Base-by-base conservation (phyloP, 2,329 filamentous ascomycete species). In the Alternaria incomplexa region DNA sequence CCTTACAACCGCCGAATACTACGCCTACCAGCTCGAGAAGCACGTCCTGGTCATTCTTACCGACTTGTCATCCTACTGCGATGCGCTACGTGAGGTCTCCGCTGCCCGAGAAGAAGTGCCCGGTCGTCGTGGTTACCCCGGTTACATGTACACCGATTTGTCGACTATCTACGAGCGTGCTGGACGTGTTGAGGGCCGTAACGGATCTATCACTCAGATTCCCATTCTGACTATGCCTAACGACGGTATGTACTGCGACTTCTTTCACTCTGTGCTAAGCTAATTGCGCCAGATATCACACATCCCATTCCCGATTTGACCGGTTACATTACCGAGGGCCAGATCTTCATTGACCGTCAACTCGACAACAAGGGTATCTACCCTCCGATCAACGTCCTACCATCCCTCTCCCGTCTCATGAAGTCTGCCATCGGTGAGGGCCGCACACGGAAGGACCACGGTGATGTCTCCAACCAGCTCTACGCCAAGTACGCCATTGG, bases 141-240 rank as follows among this genome's bases (percentile, higher is more conserved):
- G 96, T 92, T 99, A 99, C 88, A 99, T 99, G 96, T 99, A 99
- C 87, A 99, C 96, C 73, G 96, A 99, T 89, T 92, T 99, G 90
- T 97, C 96, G 63, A 99, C 96, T 79, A 97, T 99, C 77, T 99
- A 99, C 87, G 96, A 99, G 85, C 94, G 96, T 85, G 96, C 96
- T 73, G 96, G 96, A 78, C 96, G 96, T 91, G 96, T 99, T 54
- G 87, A 93, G 77, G 96, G 96, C 74, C 92, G 96, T 74, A 97
- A 98, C 77, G 96, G 96, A 64, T 99, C 96, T 75, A 99, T 99
- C 76, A 99, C 96, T 20, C 96, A 99, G 84, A 97, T 99, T 76
- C 96, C 96, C 64, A 99, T 99, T 80, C 83, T 99, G 83, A 97
- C 96, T 73, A 99, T 99, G 96, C 96, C 96, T 77, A 99, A 99